A percentile compares a stretch with the other conserved stretches of the same genome.
phyloP scores from a whole-genome alignment of 352 stramenopile genomes.

The Pythium rhizo-oryzae region DNA sequence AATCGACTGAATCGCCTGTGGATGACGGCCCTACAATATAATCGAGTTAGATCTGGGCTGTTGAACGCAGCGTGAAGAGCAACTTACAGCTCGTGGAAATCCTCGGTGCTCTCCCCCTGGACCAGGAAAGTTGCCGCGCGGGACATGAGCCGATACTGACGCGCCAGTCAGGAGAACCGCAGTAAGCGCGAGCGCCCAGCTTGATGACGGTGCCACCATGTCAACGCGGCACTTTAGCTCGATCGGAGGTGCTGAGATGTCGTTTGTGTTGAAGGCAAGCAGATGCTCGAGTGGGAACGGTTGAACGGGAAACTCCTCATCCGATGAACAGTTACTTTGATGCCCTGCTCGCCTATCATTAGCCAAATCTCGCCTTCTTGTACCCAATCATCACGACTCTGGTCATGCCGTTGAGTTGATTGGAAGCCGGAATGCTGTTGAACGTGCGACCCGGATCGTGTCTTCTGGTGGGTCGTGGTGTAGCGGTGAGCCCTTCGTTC shows the following conservation, averaged over 20 bases:
- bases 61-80: neutral
- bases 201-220: slow-evolving; percentile 7
- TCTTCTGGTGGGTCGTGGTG: neutral
- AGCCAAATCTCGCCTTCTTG: slow-evolving; percentile 24
- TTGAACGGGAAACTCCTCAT: neutral
- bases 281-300: neutral
- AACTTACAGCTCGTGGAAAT: slow-evolving; percentile 15
- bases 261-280: neutral
- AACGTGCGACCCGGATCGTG: slow-evolving; percentile 15
- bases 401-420: slow-evolving; percentile 23
- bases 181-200: neutral
- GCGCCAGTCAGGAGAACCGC: neutral
- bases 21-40: slow-evolving; percentile 13
- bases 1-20: slow-evolving; percentile 25
- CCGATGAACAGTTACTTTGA: neutral
- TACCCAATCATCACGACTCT: slow-evolving; percentile 30
- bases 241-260: neutral
- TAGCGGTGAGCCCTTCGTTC: neutral
- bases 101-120: neutral
- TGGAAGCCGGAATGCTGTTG: slow-evolving; percentile 18
- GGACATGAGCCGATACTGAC: neutral
- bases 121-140: neutral
- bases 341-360: slow-evolving; percentile 8
- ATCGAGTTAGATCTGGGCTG: neutral
- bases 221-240: neutral